phyloP scores from a whole-genome alignment of 2,329 filamentous ascomycete genomes.

The Ambrosiella beaveri region DNA sequence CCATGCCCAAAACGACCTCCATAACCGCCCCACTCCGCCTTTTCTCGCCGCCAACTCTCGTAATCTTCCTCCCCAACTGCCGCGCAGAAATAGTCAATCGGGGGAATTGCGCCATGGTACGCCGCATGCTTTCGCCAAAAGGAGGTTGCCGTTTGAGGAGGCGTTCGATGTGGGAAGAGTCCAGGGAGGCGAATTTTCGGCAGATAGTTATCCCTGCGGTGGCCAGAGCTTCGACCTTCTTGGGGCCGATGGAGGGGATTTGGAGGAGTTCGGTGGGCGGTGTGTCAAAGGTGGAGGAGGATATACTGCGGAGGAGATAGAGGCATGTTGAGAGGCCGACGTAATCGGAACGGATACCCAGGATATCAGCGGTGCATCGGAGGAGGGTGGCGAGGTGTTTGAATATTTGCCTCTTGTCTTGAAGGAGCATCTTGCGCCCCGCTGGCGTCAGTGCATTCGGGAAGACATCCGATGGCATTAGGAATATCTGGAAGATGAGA shows the following conservation, averaged over 20 bases:
- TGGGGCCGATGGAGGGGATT: constrained; percentile 59
- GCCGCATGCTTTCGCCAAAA: constrained; percentile 55
- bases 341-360: constrained; percentile 37
- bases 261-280: constrained; percentile 68
- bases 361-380: constrained; percentile 24
- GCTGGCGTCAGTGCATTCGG: constrained; percentile 29
- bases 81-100: constrained; percentile 25
- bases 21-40: constrained; percentile 21
- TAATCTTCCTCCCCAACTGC: not conserved
- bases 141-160: constrained; percentile 65
- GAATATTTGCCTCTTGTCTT: constrained; percentile 20
- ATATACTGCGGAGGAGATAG: constrained; percentile 60
- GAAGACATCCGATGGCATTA: constrained; percentile 41
- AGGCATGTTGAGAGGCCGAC: constrained; percentile 50
- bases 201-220: constrained; percentile 55
- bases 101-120: constrained; percentile 54
- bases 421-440: constrained; percentile 13
- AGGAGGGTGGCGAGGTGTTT: constrained; percentile 20
- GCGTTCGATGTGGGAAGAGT: constrained; percentile 58
- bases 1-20: constrained; percentile 50
- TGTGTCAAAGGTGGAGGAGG: constrained; percentile 65
- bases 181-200: constrained; percentile 47
- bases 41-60: not conserved
- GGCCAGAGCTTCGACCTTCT: constrained; percentile 56
- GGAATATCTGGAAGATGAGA: constrained; percentile 47